Evolutionary conservation across 441 rosid species (phyloP).

Genomic region (Arabidopsis lyrata): DNA sequence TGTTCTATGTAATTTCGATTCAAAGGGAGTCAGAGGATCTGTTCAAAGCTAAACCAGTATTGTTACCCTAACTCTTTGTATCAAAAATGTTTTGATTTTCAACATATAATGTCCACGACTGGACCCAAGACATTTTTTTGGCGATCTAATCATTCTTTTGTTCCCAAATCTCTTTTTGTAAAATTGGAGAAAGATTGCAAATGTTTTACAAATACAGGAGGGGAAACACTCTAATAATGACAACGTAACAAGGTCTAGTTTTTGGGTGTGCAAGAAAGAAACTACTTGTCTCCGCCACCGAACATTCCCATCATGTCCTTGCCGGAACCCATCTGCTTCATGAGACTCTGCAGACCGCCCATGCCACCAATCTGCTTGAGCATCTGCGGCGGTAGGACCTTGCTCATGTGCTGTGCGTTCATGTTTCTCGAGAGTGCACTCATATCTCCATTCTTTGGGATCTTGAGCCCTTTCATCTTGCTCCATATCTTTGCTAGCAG

Average conservation of each 20-base stretch:
- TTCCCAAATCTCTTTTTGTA: background rate
- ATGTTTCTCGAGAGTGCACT: conserved; percentile 82
- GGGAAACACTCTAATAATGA: conserved; percentile 1
- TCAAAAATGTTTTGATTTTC: conserved; percentile 10
- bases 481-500: conserved; percentile 76
- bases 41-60: too few species aligned
- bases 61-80: too few species aligned
- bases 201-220: background rate
- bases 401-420: conserved; percentile 96
- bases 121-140: too few species aligned
- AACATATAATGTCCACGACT: background rate
- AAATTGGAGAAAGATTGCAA: background rate
- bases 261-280: conserved; percentile 4
- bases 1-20: conserved; percentile 3
- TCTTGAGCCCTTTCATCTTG: conserved; percentile 93
- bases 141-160: background rate
- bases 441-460: conserved; percentile 91
- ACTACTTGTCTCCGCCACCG: conserved; percentile 80
- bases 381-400: conserved; percentile 85
- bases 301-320: conserved; percentile 98
- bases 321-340: conserved; percentile 91
- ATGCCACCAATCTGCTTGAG: conserved; percentile 90
- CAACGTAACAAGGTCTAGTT: background rate
- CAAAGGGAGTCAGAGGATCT: too few species aligned
- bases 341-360: conserved; percentile 87